Base-by-base conservation (phyloP, 1,284 basidiomycete genomes). In the Boletus subluridellus region DNA sequence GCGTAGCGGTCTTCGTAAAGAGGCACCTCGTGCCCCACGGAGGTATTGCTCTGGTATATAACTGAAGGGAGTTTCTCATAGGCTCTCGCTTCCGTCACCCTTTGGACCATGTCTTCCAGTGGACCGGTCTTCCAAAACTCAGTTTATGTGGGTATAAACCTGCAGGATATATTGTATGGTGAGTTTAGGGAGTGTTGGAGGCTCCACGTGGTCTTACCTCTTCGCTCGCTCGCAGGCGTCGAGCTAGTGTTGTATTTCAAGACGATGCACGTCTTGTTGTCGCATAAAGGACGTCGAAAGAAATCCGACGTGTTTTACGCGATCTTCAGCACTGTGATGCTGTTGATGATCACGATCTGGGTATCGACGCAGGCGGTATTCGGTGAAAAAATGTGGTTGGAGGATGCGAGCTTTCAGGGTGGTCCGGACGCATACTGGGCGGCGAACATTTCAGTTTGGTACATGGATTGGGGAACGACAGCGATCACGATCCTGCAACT, bases 161-260 rank as follows among this genome's bases (percentile, higher is more conserved):
- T 70, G 14, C 39, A 71, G 30, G 24, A 66, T 21, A 67, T 69
- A 24, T 41, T 72, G 49, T 69, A 69, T 54, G 68, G 68, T 68
- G 41, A 55, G 67, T 59, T 2, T 9, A 5, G 12, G 0, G 5
- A 6, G n/a, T n/a, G 24, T 17, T 34, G 26, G n/a, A 4, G n/a
- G 3, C 28, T 38, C 0, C 8, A 2, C 17, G 11, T 1, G 2
- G 21, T 41, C 49, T 52, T 28, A 49, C 17, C 5, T 24, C 9
- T n/a, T 49, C 2, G 21, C 10, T 39, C 15, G 9, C 24, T 42
- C 17, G 21, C 47, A 71, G 70, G 68, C 12, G 7, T 64, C 14
- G 63, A 66, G 38, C 21, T 72, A 5, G 67, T 66, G n/a, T 38
- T 69, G 17, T 69, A 69, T 39, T 47, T 68, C 46, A 62, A 57